These are phyloP conservation scores for Mortierella sp. DNA, from an alignment of 371 early-diverging fungal species.

Conservation along the genomic window DNA sequence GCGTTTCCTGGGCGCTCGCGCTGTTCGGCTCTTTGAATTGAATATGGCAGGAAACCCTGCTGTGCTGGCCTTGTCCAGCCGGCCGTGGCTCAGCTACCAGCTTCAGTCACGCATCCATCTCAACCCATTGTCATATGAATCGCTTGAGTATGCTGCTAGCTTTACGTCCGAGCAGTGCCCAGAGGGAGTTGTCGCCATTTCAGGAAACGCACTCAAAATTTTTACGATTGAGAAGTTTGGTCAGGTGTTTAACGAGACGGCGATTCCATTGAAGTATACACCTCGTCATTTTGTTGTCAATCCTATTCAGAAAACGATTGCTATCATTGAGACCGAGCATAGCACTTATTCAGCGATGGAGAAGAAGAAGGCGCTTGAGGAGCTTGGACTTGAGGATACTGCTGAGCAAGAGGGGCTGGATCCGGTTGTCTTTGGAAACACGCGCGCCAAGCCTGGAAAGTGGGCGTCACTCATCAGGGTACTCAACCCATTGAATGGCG, in stretches of 20 bases:
- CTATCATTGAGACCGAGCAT: constrained; percentile 91
- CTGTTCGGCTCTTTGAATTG: constrained; percentile 83
- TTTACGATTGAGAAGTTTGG: constrained; percentile 89
- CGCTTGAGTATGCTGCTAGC: constrained; percentile 73
- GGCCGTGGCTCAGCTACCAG: constrained; percentile 93
- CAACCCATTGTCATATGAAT: constrained; percentile 60
- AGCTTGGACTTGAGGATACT: constrained; percentile 37
- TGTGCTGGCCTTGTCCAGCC: constrained; percentile 84
- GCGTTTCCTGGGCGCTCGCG: constrained; percentile 88
- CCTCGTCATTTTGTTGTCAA: constrained; percentile 88
- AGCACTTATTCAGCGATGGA: constrained; percentile 75
- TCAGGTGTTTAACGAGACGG: constrained; percentile 82
- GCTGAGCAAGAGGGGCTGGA: constrained; percentile 57
- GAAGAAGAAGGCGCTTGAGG: constrained; percentile 60
- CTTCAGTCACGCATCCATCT: constrained; percentile 73
- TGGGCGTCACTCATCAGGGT: constrained; percentile 94
- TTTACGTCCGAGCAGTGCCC: constrained; percentile 91
- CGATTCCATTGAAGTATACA: constrained; percentile 89
- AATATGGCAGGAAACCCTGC: constrained; percentile 74
- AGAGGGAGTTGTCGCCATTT: constrained; percentile 91
- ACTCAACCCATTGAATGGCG: constrained; percentile 84
- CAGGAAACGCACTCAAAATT: constrained; percentile 84
- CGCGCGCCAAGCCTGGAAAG: constrained; percentile 73
- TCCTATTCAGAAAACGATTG: constrained; percentile 80
- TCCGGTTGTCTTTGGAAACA: constrained; percentile 80